These are phyloP conservation scores for Aquilaria yunnanensis DNA, from an alignment of 345 rosid genomes.

Conservation along the genomic window DNA sequence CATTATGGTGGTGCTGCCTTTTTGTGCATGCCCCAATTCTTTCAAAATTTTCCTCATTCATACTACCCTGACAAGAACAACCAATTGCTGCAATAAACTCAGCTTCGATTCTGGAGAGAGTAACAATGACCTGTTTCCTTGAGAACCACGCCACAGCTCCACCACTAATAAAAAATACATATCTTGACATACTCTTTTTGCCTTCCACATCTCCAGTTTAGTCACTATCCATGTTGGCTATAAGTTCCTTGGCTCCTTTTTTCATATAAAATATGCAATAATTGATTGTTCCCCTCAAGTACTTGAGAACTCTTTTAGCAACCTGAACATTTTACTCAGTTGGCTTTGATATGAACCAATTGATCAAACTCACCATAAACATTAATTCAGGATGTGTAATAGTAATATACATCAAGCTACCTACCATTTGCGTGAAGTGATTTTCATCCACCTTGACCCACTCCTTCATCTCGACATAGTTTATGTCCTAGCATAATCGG, in stretches of 20 bases:
- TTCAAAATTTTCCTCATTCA: too few relatives aligned
- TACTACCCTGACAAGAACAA: too few relatives aligned
- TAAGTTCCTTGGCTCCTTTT: background rate
- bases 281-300: background rate
- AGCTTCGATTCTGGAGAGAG: background rate
- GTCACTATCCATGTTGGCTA: too few relatives aligned
- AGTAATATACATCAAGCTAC: too few relatives aligned
- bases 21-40: too few relatives aligned
- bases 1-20: too few relatives aligned
- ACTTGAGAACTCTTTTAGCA: background rate
- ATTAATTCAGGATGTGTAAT: background rate
- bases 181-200: too few relatives aligned
- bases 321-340: background rate
- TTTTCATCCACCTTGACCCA: background rate
- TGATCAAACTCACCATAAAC: background rate
- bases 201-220: too few relatives aligned
- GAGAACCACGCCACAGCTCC: background rate
- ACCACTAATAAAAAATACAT: background rate
- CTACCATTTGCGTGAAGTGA: too few relatives aligned
- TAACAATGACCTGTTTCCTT: background rate
- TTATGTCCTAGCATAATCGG: too few relatives aligned
- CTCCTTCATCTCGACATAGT: background rate
- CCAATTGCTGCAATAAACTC: too few relatives aligned
- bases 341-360: background rate
- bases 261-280: background rate